Conservation (phyloP, 1,284 basidiomycete genomes). For the Ganoderma lucidum region DNA sequence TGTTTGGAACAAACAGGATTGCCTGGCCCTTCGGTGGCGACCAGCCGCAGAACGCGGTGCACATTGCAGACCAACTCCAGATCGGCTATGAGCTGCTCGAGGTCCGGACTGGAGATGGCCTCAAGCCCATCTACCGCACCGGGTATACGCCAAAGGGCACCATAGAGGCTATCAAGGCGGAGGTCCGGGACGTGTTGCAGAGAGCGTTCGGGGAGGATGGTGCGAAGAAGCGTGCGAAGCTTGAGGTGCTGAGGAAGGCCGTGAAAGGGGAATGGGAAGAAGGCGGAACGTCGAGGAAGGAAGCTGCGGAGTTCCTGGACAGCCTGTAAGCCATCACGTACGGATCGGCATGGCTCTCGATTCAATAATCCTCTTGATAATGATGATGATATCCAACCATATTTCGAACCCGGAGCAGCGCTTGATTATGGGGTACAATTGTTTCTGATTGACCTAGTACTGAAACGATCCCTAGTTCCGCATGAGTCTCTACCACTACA, state of each 20-base stretch:
- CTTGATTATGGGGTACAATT: background rate
- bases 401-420: too few species aligned
- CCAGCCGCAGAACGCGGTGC: constrained; percentile 37
- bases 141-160: constrained; percentile 33
- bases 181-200: constrained; percentile 29
- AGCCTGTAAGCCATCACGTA: background rate
- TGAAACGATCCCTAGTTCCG: background rate
- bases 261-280: constrained; percentile 27
- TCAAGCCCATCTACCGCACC: constrained; percentile 32
- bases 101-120: constrained; percentile 35
- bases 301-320: constrained; percentile 23
- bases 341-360: background rate
- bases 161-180: constrained; percentile 32
- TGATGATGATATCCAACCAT: background rate
- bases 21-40: constrained; percentile 38
- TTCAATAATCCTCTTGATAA: background rate
- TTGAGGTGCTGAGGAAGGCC: constrained; percentile 23
- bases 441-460: background rate
- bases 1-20: constrained; percentile 14
- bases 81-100: constrained; percentile 41
- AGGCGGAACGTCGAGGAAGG: constrained; percentile 22
- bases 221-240: constrained; percentile 29
- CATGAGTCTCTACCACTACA: background rate
- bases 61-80: constrained; percentile 31
- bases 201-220: constrained; percentile 36